Conservation (phyloP, 2,329 filamentous ascomycete genomes). For the Nannizzia gypsea region DNA sequence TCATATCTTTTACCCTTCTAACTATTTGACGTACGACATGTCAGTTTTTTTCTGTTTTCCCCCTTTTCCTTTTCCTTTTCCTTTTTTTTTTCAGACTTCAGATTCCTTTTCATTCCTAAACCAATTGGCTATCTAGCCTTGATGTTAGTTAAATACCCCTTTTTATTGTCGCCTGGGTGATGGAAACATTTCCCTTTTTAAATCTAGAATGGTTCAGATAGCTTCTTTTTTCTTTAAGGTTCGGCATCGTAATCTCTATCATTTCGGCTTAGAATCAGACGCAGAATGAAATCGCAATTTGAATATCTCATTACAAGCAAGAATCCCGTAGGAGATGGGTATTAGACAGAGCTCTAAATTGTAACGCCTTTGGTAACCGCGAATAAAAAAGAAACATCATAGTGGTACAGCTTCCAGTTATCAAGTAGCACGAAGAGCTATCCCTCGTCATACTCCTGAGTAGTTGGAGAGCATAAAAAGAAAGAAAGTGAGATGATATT, state of each 20-base stretch:
- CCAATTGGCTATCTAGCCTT: background rate
- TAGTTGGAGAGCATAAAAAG: background rate
- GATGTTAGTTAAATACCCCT: background rate
- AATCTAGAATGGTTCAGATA: background rate
- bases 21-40: background rate
- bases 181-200: background rate
- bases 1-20: conserved; percentile 7
- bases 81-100: background rate
- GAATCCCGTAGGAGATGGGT: background rate
- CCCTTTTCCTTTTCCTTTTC: background rate
- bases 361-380: background rate
- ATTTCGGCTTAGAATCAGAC: background rate
- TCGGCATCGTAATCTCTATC: background rate
- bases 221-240: background rate
- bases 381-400: background rate
- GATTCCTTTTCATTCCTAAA: background rate
- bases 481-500: background rate
- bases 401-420: background rate
- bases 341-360: background rate
- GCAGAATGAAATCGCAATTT: background rate
- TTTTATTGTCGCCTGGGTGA: background rate
- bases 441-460: background rate
- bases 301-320: background rate
- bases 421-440: background rate
- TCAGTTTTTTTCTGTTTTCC: background rate